These are phyloP conservation scores for Crithidia expoeki DNA, from an alignment of 208 protist species.

Conservation along the genomic window DNA sequence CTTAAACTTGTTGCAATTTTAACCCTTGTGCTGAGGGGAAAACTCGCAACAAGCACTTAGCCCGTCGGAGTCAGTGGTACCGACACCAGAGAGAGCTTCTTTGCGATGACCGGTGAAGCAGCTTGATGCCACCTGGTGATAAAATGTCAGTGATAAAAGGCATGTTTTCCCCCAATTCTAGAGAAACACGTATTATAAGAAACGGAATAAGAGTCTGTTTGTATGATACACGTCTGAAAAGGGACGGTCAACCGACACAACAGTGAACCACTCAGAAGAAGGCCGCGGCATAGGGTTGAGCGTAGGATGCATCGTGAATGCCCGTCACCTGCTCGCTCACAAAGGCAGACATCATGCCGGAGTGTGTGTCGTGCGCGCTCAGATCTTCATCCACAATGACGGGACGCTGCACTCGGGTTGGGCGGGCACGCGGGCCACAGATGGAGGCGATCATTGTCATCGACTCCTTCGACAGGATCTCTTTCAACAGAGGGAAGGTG, in stretches of 20 bases:
- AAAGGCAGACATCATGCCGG: slow-evolving; percentile 1
- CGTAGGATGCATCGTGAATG: slow-evolving; percentile 17
- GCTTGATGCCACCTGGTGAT: too few species aligned
- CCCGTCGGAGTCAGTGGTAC: too few species aligned
- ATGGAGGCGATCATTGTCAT: slow-evolving; percentile 33
- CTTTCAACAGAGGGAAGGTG: slow-evolving; percentile 47
- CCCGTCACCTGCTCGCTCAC: slow-evolving; percentile 17
- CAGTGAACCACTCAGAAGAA: not conserved
- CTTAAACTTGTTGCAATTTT: too few species aligned
- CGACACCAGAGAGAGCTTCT: too few species aligned
- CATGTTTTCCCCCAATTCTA: too few species aligned
- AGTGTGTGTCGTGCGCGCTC: not conserved
- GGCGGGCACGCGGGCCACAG: slow-evolving; percentile 15
- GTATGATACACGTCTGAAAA: too few species aligned
- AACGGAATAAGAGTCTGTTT: too few species aligned
- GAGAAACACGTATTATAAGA: slow-evolving; percentile 7
- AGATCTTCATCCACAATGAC: not conserved
- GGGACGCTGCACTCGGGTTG: not conserved
- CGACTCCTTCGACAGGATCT: slow-evolving; percentile 51
- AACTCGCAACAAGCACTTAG: too few species aligned
- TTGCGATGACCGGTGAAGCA: too few species aligned
- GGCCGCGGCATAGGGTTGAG: not conserved
- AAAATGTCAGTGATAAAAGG: too few species aligned
- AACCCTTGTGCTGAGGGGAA: too few species aligned
- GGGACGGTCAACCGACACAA: not conserved